A percentile compares a stretch with the other conserved stretches of the same genome.
Evolutionary conservation across 805 yeast genomes (phyloP).

Genomic region (Ogataea nitratoaversa): DNA sequence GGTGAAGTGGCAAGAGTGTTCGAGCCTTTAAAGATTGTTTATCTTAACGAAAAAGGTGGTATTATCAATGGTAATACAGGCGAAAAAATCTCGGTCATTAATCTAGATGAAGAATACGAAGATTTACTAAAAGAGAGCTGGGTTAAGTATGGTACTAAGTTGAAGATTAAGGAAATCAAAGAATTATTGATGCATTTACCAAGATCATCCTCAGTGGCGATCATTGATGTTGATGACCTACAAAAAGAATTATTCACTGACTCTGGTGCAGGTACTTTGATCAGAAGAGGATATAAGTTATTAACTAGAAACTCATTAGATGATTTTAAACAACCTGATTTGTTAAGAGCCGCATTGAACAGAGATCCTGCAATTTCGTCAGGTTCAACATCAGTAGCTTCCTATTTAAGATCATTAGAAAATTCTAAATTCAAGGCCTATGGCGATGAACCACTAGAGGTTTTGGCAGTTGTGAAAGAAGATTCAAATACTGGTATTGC

Average conservation of each 20-base stretch:
- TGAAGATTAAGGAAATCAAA: conserved; percentile 93
- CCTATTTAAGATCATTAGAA: conserved; percentile 73
- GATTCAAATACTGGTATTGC: conserved; percentile 46
- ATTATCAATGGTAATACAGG: conserved; percentile 88
- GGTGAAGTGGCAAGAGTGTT: conserved; percentile 95
- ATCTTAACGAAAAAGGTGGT: conserved; percentile 97
- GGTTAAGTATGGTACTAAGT: conserved; percentile 98
- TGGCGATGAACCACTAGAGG: conserved; percentile 96
- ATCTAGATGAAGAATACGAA: conserved; percentile 94
- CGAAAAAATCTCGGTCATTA: conserved; percentile 83
- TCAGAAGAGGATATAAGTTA: conserved; percentile 94
- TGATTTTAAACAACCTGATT: conserved; percentile 71
- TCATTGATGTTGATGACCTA: conserved; percentile 88
- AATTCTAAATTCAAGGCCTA: conserved; percentile 62
- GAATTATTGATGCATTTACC: conserved; percentile 92
- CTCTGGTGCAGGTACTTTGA: conserved; percentile 98
- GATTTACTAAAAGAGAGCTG: conserved; percentile 87
- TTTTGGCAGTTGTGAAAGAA: conserved; percentile 75
- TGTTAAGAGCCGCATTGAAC: conserved; percentile 68
- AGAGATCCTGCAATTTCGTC: conserved; percentile 72
- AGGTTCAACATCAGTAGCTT: conserved; percentile 71
- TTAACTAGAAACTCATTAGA: conserved; percentile 62
- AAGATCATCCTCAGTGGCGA: conserved; percentile 95
- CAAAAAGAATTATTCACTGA: conserved; percentile 98
- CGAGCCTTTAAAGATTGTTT: conserved; percentile 95